Base-by-base conservation (phyloP, 352 stramenopile species). In the Globisporangium cystogenes region DNA sequence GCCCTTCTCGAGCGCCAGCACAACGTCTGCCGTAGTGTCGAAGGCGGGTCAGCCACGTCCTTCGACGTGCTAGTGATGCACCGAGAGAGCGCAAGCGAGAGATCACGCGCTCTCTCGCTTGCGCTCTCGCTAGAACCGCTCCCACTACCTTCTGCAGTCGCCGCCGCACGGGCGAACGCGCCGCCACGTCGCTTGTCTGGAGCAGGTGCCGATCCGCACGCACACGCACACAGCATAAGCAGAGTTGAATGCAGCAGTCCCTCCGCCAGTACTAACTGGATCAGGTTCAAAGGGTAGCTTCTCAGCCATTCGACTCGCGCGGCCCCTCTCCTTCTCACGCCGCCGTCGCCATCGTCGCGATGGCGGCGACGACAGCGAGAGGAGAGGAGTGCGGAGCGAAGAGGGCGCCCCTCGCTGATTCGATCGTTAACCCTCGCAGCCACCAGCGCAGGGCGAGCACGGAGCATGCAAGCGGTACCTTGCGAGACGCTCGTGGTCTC, bases 261-360 rank as follows among this genome's bases (percentile, higher is more conserved):
- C 70, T 79, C 70, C 70, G 70, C 70, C 70, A 79, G 70, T 74
- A 64, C 63, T 73, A 79, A 74, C 70, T 79, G 70, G 70, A 79
- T 79, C 70, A 79, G 70, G 70, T 79, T 67, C 67, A 70, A 79
- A 79, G 70, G 62, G 70, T 79, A 74, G 55, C 70, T 72, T 79
- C 70, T 79, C 70, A 79, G 70, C 70, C 70, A 67, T 74, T 69
- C 53, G 53, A 41, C 42, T 35, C 46, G 23, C 31, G 18, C 39
- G 20, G 11, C 3, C 39, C 26, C 39, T 12, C 11, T 16, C 11
- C 11, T 20, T 26, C 33, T 51, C 46, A 42, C 51, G 55, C 29
- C 23, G 31, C 35, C 21, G 16, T 24, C 14, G 11, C 20, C 7
- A 29, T 29, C 26, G 5, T 29, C 2, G 26, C 26, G 26, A 29